phyloP scores from a whole-genome alignment of 129 eudicot species.

The Sambucus nigra region DNA sequence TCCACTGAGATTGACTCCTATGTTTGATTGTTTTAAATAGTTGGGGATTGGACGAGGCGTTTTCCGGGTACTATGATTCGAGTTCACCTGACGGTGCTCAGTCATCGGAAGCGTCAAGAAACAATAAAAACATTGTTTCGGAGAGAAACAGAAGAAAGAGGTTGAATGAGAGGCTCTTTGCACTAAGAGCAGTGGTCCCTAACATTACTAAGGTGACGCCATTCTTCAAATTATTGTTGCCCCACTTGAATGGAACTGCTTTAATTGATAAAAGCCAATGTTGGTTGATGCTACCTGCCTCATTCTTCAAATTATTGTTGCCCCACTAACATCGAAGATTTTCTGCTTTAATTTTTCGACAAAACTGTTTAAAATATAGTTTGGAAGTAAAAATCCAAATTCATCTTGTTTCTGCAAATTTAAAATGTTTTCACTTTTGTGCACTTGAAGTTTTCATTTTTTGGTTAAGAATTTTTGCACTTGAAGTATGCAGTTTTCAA shows the following conservation, averaged over 20 bases:
- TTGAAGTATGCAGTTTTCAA: too few species aligned
- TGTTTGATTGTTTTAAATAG: slow-evolving; percentile 1
- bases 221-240: background rate
- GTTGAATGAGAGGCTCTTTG: slow-evolving; percentile 66
- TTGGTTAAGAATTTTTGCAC: too few species aligned
- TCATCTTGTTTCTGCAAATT: too few species aligned
- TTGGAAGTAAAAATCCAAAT: too few species aligned
- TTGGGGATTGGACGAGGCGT: slow-evolving; percentile 45
- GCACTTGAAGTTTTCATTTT: too few species aligned
- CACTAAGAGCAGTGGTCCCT: slow-evolving; percentile 88
- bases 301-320: background rate
- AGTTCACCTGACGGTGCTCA: slow-evolving; percentile 82
- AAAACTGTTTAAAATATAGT: too few species aligned
- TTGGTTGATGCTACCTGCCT: background rate
- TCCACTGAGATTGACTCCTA: too few species aligned
- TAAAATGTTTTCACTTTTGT: too few species aligned
- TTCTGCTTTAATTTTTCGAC: too few species aligned
- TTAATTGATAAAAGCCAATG: too few species aligned
- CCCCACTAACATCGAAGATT: background rate
- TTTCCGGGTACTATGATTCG: slow-evolving; percentile 57
- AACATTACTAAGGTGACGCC: slow-evolving; percentile 61
- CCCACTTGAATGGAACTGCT: background rate
- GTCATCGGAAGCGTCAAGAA: slow-evolving; percentile 31
- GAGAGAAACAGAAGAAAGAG: slow-evolving; percentile 83
- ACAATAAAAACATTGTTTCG: slow-evolving; percentile 66